Conservation (phyloP, 2,329 filamentous ascomycete genomes). For the Ilyonectria destructans region DNA sequence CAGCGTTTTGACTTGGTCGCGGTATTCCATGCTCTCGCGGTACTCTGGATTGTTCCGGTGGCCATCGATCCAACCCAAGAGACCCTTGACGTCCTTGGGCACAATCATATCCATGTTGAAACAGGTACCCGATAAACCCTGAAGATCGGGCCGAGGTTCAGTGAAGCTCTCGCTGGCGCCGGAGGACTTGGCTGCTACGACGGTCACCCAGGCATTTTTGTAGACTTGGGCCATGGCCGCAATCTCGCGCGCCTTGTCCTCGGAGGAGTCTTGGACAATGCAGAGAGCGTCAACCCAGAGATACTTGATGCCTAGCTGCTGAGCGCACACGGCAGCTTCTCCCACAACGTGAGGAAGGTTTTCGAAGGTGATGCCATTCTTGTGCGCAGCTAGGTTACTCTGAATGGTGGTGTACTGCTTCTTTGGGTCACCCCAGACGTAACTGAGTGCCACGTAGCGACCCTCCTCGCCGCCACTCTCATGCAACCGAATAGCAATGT, state of each 20-base stretch:
- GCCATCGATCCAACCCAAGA: constrained; percentile 13
- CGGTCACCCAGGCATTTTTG: constrained; percentile 10
- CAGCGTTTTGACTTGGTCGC: background rate
- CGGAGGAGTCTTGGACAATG: constrained; percentile 28
- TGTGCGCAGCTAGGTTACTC: constrained; percentile 6
- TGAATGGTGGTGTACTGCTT: constrained; percentile 1
- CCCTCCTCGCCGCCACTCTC: constrained; percentile 1
- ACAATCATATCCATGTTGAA: constrained; percentile 14
- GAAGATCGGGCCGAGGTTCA: background rate
- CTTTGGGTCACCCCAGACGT: constrained; percentile 21
- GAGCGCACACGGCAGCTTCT: constrained; percentile 19
- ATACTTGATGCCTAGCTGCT: constrained; percentile 17
- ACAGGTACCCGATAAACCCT: background rate
- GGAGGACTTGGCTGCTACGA: background rate
- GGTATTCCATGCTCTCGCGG: background rate
- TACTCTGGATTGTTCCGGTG: constrained; percentile 2
- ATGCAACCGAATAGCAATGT: constrained; percentile 1
- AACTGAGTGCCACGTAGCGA: constrained; percentile 21
- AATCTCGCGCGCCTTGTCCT: constrained; percentile 30
- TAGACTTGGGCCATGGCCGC: constrained; percentile 37
- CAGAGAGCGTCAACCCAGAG: constrained; percentile 36
- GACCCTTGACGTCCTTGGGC: constrained; percentile 12
- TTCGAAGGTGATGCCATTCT: background rate
- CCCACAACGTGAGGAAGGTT: constrained; percentile 13
- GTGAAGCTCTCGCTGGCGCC: background rate